Percentiles rank a stretch among this genome's conserved stretches.
Conservation (phyloP, 257 asterid species). For the Penstemon newberryi region DNA sequence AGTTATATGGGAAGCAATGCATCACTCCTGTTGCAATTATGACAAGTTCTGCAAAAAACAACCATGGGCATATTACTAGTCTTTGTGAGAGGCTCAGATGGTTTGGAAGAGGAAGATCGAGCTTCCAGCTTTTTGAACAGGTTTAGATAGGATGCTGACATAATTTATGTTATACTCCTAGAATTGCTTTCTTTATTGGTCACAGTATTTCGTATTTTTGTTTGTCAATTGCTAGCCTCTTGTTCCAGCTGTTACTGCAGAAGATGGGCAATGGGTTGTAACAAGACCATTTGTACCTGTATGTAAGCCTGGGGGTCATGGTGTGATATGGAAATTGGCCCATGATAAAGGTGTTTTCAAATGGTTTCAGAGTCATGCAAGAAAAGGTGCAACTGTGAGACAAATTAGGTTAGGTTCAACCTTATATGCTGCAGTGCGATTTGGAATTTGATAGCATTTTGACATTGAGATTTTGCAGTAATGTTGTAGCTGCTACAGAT, state of each 20-base stretch:
- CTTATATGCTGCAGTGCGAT: constrained; percentile 13
- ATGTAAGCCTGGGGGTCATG: constrained; percentile 99
- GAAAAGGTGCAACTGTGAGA: constrained; percentile 95
- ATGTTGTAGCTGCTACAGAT: constrained; percentile 98
- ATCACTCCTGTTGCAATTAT: constrained; percentile 96
- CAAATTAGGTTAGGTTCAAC: constrained; percentile 75
- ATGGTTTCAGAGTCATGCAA: constrained; percentile 74
- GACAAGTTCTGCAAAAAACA: constrained; percentile 95
- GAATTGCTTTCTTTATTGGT: constrained; percentile 30
- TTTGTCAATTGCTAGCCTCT: constrained; percentile 77
- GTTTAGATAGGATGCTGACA: constrained; percentile 38
- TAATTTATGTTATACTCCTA: constrained; percentile 20
- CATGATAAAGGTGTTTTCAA: constrained; percentile 88
- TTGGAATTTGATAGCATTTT: constrained; percentile 35
- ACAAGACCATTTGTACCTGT: constrained; percentile 66
- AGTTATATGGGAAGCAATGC: constrained; percentile 87
- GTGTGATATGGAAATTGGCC: constrained; percentile 98
- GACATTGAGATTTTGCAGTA: constrained; percentile 65
- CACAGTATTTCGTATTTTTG: constrained; percentile 34
- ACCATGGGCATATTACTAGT: constrained; percentile 65
- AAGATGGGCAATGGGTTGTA: constrained; percentile 91
- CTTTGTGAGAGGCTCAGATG: constrained; percentile 77
- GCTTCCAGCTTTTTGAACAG: constrained; percentile 88
- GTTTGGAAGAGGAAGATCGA: constrained; percentile 94
- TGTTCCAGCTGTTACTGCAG: constrained; percentile 95